Evolutionary conservation across 163 green algal genomes (phyloP), one percentile per base, ranked within the genome.

Genomic region (Prototheca cutis): DNA sequence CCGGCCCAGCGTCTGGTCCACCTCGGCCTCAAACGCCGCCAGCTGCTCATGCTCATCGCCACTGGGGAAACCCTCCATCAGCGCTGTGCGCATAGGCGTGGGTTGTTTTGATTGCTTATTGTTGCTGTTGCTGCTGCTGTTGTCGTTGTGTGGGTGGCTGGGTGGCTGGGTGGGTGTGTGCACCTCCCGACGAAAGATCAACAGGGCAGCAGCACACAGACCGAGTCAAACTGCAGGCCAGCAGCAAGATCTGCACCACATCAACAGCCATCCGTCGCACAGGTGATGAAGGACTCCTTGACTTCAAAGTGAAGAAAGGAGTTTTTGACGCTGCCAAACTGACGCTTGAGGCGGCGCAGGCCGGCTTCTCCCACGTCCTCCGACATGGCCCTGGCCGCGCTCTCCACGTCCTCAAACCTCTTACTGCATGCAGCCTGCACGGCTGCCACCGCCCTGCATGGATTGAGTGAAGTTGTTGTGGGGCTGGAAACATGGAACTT

Each of bases 301-400:
- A 80, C 59, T 24, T 81, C 75, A 25, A 77, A 83, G 24, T 80
- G 70, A 18, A 77, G 62, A 51, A 82, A 85, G 0, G 69, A 82
- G 62, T 80, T 85, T 34, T 85, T 85, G 21, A 85, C 53, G 31
- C 55, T 75, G 48, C 58, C 64, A 49, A 83, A 85, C 59, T 85
- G 78, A 23, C 77, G 71, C 40, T 68, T 69, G 19, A 85, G 33
- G 10, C 75, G 58, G 21, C 76, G 55, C 40, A 83, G 34, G 56
- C 83, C 73, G 21, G 72, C 72, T 32, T 83, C 70, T 6, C 76
- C 75, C 32, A 66, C 63, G 1, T 60, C 72, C 3, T 62, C 59
- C 6, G 62, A 59, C 62, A 70, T 58, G 32, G 80, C 67, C 23
- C 55, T 34, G 3, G 62, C 65, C 8, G 53, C 57, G 2, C 68